Conservation (phyloP, 2,329 filamentous ascomycete species). For the Chaetomiaceae sp. region DNA sequence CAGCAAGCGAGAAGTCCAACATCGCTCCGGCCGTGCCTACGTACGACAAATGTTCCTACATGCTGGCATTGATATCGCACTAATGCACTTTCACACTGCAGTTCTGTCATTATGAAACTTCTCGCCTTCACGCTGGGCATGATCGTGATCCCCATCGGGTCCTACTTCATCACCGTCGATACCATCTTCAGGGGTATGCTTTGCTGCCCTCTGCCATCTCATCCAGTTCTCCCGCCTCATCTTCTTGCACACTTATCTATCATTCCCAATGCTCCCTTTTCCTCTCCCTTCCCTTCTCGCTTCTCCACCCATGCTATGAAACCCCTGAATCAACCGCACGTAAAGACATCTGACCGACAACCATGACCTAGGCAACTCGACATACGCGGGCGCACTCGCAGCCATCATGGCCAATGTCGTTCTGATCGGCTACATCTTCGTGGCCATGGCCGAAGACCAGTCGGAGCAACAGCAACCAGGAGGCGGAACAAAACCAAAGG, state of each 20-base stretch:
- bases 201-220: background rate
- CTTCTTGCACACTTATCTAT: background rate
- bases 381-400: slow-evolving; percentile 76
- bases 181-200: slow-evolving; percentile 66
- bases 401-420: slow-evolving; percentile 90
- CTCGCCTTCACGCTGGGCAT: slow-evolving; percentile 87
- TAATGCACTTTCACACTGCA: slow-evolving; percentile 28
- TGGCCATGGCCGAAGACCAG: slow-evolving; percentile 83
- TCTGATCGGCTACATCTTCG: slow-evolving; percentile 80
- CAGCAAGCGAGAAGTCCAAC: slow-evolving; percentile 54
- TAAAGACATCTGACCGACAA: background rate
- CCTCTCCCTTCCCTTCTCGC: no score
- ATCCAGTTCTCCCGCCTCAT: background rate
- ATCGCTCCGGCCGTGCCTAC: slow-evolving; percentile 77
- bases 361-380: slow-evolving; percentile 61
- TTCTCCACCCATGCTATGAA: background rate
- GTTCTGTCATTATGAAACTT: slow-evolving; percentile 83
- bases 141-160: slow-evolving; percentile 78
- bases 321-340: background rate
- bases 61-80: background rate
- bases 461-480: slow-evolving; percentile 41
- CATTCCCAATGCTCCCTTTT: background rate
- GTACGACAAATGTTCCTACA: slow-evolving; percentile 39
- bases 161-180: slow-evolving; percentile 78
- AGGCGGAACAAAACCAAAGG: slow-evolving; percentile 21